Evolutionary conservation across 305 asterid genomes (phyloP).

Genomic region (Euphrasia arctica): DNA sequence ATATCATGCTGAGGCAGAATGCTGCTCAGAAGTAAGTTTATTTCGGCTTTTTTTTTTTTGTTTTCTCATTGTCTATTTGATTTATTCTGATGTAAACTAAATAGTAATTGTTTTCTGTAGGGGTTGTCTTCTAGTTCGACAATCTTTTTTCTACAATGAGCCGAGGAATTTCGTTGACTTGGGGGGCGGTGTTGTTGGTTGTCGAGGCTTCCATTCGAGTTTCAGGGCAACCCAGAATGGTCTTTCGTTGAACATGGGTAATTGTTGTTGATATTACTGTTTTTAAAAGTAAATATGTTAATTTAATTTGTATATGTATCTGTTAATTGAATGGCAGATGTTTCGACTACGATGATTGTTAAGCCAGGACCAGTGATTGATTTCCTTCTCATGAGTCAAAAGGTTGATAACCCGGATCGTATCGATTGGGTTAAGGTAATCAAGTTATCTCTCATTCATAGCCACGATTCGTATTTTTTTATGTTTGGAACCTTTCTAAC

Average conservation of each 20-base stretch:
- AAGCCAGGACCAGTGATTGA: conserved; percentile 63
- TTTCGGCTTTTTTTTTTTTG: not conserved
- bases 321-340: conserved; percentile 37
- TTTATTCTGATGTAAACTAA: not conserved
- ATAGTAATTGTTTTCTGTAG: conserved; percentile 28
- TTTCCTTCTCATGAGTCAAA: conserved; percentile 52
- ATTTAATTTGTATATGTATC: not conserved
- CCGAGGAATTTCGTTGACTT: conserved; percentile 43
- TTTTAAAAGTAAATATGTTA: not conserved
- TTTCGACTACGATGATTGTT: conserved; percentile 75
- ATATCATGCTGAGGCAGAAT: conserved; percentile 57
- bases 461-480: not conserved
- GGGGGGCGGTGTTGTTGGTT: conserved; percentile 66
- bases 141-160: conserved; percentile 61
- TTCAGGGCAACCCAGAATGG: conserved; percentile 70
- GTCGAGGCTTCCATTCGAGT: conserved; percentile 74
- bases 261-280: not conserved
- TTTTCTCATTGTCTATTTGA: not conserved
- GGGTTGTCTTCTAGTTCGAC: conserved; percentile 81
- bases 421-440: conserved; percentile 64
- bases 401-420: conserved; percentile 34
- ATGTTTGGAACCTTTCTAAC: not conserved
- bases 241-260: conserved; percentile 63
- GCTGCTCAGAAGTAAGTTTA: conserved; percentile 60
- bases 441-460: not conserved